phyloP scores from a whole-genome alignment of 2,329 filamentous ascomycete species.

The Emmonsiellopsis sp. region DNA sequence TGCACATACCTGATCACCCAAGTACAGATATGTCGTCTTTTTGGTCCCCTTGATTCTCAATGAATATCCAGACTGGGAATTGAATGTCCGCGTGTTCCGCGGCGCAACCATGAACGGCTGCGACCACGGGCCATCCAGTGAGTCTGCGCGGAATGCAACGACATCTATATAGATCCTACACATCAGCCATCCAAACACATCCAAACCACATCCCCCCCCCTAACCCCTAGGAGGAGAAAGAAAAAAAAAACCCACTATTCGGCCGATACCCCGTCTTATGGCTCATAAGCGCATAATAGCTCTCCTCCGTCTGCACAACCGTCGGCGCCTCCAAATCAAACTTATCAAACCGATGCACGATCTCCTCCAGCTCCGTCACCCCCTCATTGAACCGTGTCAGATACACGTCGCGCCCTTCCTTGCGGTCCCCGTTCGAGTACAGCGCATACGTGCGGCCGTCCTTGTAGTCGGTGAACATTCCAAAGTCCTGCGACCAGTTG shows the following conservation, averaged over 20 bases:
- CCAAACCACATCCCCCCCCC: background rate
- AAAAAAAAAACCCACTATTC: conserved; percentile 32
- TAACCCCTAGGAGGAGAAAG: background rate
- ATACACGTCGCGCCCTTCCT: conserved; percentile 49
- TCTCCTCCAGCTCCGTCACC: conserved; percentile 42
- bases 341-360: conserved; percentile 48
- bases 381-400: conserved; percentile 45
- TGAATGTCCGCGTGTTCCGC: conserved; percentile 43
- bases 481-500: conserved; percentile 56
- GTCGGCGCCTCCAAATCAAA: conserved; percentile 52
- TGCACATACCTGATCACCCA: conserved; percentile 33
- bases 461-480: conserved; percentile 52
- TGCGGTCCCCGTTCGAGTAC: conserved; percentile 50
- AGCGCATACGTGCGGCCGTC: conserved; percentile 47
- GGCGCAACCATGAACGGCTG: conserved; percentile 45
- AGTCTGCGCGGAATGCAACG: conserved; percentile 46
- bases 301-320: conserved; percentile 50
- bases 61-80: conserved; percentile 44
- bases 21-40: conserved; percentile 42
- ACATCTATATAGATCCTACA: conserved; percentile 30
- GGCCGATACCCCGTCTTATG: conserved; percentile 56
- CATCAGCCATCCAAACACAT: background rate
- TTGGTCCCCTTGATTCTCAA: conserved; percentile 40
- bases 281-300: conserved; percentile 53
- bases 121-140: conserved; percentile 43